These are phyloP conservation scores for Basipetospora sp. DNA, from an alignment of 2,329 filamentous ascomycete species.

Conservation along the genomic window DNA sequence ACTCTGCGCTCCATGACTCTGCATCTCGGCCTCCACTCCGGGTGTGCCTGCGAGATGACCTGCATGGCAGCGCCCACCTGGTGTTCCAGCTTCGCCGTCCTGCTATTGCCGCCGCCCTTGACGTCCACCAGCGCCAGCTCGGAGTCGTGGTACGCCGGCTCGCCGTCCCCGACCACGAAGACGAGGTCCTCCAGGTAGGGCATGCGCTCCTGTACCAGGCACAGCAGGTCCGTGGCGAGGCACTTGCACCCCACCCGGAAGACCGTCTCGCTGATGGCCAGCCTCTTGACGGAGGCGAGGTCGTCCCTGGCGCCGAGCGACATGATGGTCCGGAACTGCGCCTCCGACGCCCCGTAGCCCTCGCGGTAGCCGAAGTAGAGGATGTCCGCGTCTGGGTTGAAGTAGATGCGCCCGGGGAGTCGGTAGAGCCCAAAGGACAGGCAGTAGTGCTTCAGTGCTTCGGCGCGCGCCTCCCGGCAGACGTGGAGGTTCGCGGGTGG, in stretches of 20 bases:
- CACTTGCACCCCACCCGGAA: slow-evolving; percentile 21
- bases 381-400: slow-evolving; percentile 27
- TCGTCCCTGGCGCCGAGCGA: slow-evolving; percentile 26
- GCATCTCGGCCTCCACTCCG: slow-evolving; percentile 1
- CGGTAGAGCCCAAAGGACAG: slow-evolving; percentile 28
- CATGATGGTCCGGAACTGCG: slow-evolving; percentile 31
- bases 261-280: slow-evolving; percentile 32
- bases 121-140: neutral
- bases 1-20: neutral
- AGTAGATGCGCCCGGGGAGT: slow-evolving; percentile 25
- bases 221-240: slow-evolving; percentile 24
- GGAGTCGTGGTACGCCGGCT: no score
- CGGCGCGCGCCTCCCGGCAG: slow-evolving; percentile 30
- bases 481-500: slow-evolving; percentile 30
- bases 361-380: slow-evolving; percentile 32
- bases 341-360: slow-evolving; percentile 30
- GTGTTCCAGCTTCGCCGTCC: neutral
- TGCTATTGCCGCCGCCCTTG: neutral
- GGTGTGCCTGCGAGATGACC: neutral
- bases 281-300: slow-evolving; percentile 23
- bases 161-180: slow-evolving; percentile 29
- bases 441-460: slow-evolving; percentile 26
- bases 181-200: slow-evolving; percentile 26
- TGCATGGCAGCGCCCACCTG: neutral
- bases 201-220: slow-evolving; percentile 23